These are phyloP conservation scores for Mediolabrus comicus DNA, from an alignment of 108 stramenopile genomes.

Conservation along the genomic window DNA sequence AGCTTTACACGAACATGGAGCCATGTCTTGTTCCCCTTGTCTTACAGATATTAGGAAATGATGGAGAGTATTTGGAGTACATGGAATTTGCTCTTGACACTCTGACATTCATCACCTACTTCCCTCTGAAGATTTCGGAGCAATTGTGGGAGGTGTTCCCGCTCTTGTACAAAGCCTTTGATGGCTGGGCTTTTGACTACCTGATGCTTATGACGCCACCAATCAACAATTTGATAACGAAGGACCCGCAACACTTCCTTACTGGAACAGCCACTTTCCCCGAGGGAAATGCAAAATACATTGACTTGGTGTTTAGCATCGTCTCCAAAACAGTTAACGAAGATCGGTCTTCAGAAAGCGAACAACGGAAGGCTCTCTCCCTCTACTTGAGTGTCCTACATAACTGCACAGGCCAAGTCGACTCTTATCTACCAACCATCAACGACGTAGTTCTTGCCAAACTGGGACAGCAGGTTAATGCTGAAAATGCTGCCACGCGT, in stretches of 20 bases:
- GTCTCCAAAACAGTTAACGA: slow-evolving; percentile 85
- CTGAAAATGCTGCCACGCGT: slow-evolving; percentile 66
- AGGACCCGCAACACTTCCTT: slow-evolving; percentile 78
- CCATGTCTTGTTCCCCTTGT: slow-evolving; percentile 88
- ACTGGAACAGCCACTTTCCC: slow-evolving; percentile 53
- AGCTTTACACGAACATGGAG: slow-evolving; percentile 84
- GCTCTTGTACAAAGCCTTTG: slow-evolving; percentile 86
- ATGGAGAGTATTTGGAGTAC: slow-evolving; percentile 94
- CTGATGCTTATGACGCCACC: slow-evolving; percentile 92
- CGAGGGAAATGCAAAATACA: slow-evolving; percentile 65
- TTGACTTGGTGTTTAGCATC: slow-evolving; percentile 88
- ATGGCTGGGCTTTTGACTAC: slow-evolving; percentile 96
- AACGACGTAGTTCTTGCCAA: slow-evolving; percentile 83
- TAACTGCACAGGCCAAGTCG: slow-evolving; percentile 85
- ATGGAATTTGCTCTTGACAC: slow-evolving; percentile 93
- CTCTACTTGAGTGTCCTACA: slow-evolving; percentile 90
- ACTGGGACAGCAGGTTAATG: slow-evolving; percentile 79
- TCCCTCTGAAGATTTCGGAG: slow-evolving; percentile 78
- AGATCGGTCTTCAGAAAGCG: slow-evolving; percentile 81
- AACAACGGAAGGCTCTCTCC: slow-evolving; percentile 82
- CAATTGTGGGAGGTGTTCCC: slow-evolving; percentile 94
- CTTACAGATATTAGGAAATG: slow-evolving; percentile 83
- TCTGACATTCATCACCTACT: slow-evolving; percentile 93
- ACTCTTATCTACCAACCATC: slow-evolving; percentile 77
- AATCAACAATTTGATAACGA: slow-evolving; percentile 91